Base-by-base conservation (phyloP, 495 filamentous ascomycete genomes). In the Hypoxylon lenormandii region DNA sequence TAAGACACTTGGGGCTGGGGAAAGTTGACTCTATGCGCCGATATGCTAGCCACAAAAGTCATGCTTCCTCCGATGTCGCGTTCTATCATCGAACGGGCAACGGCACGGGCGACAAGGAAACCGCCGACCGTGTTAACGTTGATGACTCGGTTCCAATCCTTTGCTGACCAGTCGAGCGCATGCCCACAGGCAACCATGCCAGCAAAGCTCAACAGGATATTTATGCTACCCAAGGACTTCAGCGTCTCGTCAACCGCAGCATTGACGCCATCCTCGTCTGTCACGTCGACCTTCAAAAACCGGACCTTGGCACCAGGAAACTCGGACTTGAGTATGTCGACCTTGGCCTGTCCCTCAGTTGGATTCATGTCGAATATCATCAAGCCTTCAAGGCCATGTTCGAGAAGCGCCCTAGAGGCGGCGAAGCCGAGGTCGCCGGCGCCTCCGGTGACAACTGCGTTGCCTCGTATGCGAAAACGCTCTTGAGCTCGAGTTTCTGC, bases 1-100 rank as follows among this genome's bases (percentile, higher is more conserved):
- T 93, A 92, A 6, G 87, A 83, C 3, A 80, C 85, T 61, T 92
- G 89, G 8, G 88, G 87, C 73, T 91, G 88, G 0, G 89, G 89
- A 66, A 81, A 91, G 66, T 91, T 91, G 50, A 89, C 85, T 6
- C 80, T 75, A 63, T 91, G 88, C 0, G 81, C 90, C 2, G 89
- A 90, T 37, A 92, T 88, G 16, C 86, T 89, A 1, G 89, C 87
- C 18, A 87, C 84, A 57, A 93, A 84, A 21, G 88, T 79, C 61
- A 92, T 90, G 36, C 81, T 83, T 0, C 88, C 88, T 18, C 88
- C 86, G 4, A 65, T 80, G 2, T 78, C 73, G 26, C 78, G 73
- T 10, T 73, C 60, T 47, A 86, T 80, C 82, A 86, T 86, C 22
- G 85, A 79, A 55, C 77, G 79, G 6, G 85, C 89, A 5, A 83